phyloP scores from a whole-genome alignment of 2,329 filamentous ascomycete species.

The Neophaeococcomyces aloes region DNA sequence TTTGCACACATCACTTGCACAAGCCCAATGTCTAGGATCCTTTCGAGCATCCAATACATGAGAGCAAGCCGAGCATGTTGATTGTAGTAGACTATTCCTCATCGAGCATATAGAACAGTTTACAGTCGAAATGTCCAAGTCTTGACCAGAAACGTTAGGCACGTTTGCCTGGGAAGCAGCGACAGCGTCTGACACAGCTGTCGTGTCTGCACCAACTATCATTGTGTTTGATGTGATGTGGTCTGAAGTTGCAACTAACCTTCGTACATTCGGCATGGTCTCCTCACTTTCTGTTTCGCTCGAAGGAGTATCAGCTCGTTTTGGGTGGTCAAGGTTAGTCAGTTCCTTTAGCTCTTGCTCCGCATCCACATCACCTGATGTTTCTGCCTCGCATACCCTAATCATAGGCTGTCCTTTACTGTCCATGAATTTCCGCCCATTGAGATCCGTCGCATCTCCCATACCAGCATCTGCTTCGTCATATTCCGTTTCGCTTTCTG shows the following conservation, averaged over 20 bases:
- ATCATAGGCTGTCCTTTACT: constrained; percentile 57
- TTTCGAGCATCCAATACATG: constrained; percentile 53
- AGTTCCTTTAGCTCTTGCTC: constrained; percentile 60
- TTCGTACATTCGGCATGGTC: neutral
- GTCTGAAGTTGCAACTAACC: neutral
- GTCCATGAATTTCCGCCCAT: constrained; percentile 57
- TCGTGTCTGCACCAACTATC: neutral
- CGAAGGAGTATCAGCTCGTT: constrained; percentile 8
- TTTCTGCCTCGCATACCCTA: constrained; percentile 64
- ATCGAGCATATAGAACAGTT: constrained; percentile 59
- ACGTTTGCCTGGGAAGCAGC: neutral
- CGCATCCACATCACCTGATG: constrained; percentile 46
- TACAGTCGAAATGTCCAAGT: neutral
- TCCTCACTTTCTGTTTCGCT: constrained; percentile 10
- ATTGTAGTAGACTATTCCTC: constrained; percentile 43
- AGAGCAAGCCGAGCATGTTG: constrained; percentile 58
- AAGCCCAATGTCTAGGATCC: constrained; percentile 54
- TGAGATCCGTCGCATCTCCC: constrained; percentile 51
- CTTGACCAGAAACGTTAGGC: neutral
- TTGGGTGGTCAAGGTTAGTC: constrained; percentile 32
- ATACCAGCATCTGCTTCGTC: constrained; percentile 29
- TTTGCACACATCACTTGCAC: constrained; percentile 46
- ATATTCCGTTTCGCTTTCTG: constrained; percentile 27
- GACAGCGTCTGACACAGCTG: too few relatives aligned
- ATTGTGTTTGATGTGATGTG: neutral